phyloP scores from a whole-genome alignment of 192 early-diverging fungal genomes.

The Rhizophagus sp. region DNA sequence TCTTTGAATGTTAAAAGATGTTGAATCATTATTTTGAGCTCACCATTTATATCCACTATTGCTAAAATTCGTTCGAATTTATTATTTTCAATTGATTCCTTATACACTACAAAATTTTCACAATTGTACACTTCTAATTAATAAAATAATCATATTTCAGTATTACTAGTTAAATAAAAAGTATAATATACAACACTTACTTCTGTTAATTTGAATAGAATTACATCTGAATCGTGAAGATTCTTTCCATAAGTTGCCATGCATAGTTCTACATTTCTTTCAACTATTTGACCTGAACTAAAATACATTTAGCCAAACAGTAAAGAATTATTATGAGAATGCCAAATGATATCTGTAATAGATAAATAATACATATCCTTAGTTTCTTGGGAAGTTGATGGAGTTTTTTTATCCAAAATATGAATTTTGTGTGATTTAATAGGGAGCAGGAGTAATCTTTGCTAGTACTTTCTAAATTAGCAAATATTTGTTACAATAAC shows the following conservation, averaged over 20 bases:
- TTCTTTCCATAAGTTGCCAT: not conserved
- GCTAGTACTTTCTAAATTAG: not conserved
- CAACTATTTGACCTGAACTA: not conserved
- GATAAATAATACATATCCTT: not conserved
- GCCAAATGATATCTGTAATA: not conserved
- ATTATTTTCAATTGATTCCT: not conserved
- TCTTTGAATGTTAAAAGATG: not conserved
- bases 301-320: conserved; percentile 3
- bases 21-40: not conserved
- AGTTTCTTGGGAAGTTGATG: not conserved
- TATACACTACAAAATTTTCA: not conserved
- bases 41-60: not conserved
- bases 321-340: not conserved
- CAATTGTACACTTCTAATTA: not conserved
- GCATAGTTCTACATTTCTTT: not conserved
- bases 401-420: not conserved
- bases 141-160: too few species aligned
- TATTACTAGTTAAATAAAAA: not conserved
- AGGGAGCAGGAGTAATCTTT: not conserved
- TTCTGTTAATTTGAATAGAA: not conserved
- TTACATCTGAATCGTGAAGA: not conserved
- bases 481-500: not conserved
- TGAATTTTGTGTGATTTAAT: not conserved
- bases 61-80: too few species aligned
- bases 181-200: not conserved